These are phyloP conservation scores for Aegilops speltoides DNA, from an alignment of 176 grass and related monocot genomes.

Conservation along the genomic window DNA sequence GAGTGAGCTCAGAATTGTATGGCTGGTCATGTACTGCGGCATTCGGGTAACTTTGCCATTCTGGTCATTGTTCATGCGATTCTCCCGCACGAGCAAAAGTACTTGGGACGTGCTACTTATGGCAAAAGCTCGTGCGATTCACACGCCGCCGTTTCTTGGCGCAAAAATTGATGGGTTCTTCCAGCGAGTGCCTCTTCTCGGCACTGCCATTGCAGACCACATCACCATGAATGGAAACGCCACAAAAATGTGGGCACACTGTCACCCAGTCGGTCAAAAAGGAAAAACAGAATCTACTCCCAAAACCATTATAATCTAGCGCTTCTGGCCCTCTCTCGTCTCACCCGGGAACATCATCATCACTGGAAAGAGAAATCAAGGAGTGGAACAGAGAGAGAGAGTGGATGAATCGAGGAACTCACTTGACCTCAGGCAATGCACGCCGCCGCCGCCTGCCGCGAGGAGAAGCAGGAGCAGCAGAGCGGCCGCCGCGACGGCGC, in stretches of 20 bases:
- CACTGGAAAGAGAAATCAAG: too few species aligned
- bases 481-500: conserved; percentile 13
- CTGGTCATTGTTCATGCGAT: conserved; percentile 32
- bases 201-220: not conserved
- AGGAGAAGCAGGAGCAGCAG: conserved; percentile 23
- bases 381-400: too few species aligned
- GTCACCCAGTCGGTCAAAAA: not conserved
- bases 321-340: too few species aligned
- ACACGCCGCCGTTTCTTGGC: not conserved
- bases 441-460: not conserved
- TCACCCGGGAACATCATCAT: conserved; percentile 1
- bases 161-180: not conserved
- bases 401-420: conserved; percentile 19
- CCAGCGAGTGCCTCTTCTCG: not conserved
- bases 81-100: conserved; percentile 9
- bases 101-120: conserved; percentile 49
- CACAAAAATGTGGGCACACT: not conserved
- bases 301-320: not conserved
- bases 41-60: conserved; percentile 28
- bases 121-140: conserved; percentile 15
- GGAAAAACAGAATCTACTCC: not conserved
- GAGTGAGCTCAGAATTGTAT: not conserved
- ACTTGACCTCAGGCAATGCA: conserved; percentile 72
- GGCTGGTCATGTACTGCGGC: not conserved
- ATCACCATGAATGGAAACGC: not conserved